Base-by-base conservation (phyloP, 2,329 filamentous ascomycete genomes). In the Fusarium sp. region DNA sequence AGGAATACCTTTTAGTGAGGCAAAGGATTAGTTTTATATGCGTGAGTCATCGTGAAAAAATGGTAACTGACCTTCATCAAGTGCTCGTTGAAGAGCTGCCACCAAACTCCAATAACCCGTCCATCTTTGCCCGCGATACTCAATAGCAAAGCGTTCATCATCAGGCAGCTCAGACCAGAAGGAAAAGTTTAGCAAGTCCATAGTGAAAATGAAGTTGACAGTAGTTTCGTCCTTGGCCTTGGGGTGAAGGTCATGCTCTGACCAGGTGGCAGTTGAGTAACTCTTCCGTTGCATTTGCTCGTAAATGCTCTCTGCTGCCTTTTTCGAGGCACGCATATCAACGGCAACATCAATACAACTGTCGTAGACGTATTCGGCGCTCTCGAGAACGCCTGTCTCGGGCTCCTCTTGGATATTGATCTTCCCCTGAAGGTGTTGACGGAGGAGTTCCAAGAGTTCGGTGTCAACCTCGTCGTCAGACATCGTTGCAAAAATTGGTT, bases 61-160 rank as follows among this genome's bases (percentile, higher is more conserved):
- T 56, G 27, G 29, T 33, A 38, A 79, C 80, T 65, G 49, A 83
- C 93, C 92, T 86, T 98, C 95, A 56, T 98, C 94, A 45, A 98
- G 83, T 4, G 94, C 97, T 76, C 96, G 87, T 81, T 95, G 93
- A 76, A 99, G 81, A 27, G 93, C 89, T 29, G 96, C 96, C 25
- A 98, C 94, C 62, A 99, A 83, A 80, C 94, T 97, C 91, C 93
- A 97, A 81, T 99, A 99, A 7, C 96, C 96, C 0, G 94, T 98
- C 94, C 94, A 98, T 63, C 83, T 89, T 81, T 89, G 91, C 33
- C 90, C 94, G 49, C 88, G 88, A 81, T 98, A 98, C 63, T 93
- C 91, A 45, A 99, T 88, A 14, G 92, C 88, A 80, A 95, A 99
- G 15, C 94, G 87, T 76, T 95, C 90, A 9, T 90, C 87, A 15